A percentile compares a stretch with the other conserved stretches of the same genome.
Evolutionary conservation across 495 filamentous ascomycete genomes (phyloP).

Genomic region (Rhypophila decipiens): DNA sequence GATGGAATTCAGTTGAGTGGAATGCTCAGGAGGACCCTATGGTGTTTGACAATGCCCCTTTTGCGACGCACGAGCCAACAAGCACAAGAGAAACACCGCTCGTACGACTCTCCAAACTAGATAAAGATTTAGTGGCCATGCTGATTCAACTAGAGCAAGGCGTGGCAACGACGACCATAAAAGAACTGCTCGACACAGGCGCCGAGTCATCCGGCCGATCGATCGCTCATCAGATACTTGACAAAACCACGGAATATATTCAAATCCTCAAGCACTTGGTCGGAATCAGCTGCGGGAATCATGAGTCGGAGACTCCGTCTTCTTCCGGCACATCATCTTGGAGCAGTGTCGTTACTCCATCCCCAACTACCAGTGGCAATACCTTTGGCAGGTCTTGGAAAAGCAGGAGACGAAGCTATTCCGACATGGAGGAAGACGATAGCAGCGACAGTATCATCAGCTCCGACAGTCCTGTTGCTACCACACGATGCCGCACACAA

Average conservation of each 20-base stretch:
- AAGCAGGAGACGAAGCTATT: no score
- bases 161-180: not conserved
- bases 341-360: no score
- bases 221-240: not conserved
- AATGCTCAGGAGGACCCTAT: no score
- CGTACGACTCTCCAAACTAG: not conserved
- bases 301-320: not conserved
- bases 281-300: not conserved
- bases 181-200: not conserved
- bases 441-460: not conserved
- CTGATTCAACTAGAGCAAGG: not conserved
- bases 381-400: no score
- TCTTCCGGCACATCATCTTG: not conserved
- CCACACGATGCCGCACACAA: not conserved
- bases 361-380: no score
- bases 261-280: not conserved
- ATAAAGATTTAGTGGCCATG: not conserved
- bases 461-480: no score
- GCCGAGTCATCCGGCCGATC: not conserved
- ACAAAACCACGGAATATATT: not conserved
- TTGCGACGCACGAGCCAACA: no score
- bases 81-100: no score
- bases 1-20: no score
- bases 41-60: no score
- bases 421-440: not conserved